Base-by-base conservation (phyloP, 805 yeast species). In the Candida endomychidarum region DNA sequence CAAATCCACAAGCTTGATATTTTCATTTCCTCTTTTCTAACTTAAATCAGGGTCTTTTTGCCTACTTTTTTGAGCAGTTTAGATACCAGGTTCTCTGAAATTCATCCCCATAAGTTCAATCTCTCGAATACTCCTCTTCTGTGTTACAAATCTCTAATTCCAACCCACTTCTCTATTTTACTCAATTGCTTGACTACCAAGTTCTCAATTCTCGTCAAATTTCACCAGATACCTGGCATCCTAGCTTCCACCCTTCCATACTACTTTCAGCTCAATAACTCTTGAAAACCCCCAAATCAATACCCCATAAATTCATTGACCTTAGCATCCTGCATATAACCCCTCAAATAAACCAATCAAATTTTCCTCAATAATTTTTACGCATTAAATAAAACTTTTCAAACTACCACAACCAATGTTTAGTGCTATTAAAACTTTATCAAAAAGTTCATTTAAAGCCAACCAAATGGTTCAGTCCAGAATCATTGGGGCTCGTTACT, bases 401-500 rank as follows among this genome's bases (percentile, higher is more conserved):
- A 32, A 36, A 22, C 8, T 8, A 4, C 23, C 18, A 8, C 18
- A 18, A 19, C 12, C 12, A 31, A 21, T 31, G 26, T 31, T 31
- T 31, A 22, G 17, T 12, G 21, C 18, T 14, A 21, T 31, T 19
- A 21, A 31, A 31, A 3, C 33, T 5, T 29, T 29, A 29, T 3
- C 33, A 18, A 29, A n/a, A n/a, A 15, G 22, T 29, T 29, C 33
- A 17, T 18, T 29, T 9, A 29, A 29, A 18, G 23, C 33, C 18
- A 29, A 11, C 23, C 23, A 29, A 10, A 34, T 16, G 26, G 12
- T 9, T 22, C 22, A 11, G 17, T 21, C 25, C 15, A 15, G 24
- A 15, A 25, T 23, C 16, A 9, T 8, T 3, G 34, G 42, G 18
- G 28, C 15, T 20, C 37, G 73, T 55, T 48, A 45, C 52, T 60